Percentiles rank a stretch among this genome's conserved stretches.
These are phyloP conservation scores for Aspergillus sp. DNA, from an alignment of 2,329 filamentous ascomycete species.

Conservation along the genomic window DNA sequence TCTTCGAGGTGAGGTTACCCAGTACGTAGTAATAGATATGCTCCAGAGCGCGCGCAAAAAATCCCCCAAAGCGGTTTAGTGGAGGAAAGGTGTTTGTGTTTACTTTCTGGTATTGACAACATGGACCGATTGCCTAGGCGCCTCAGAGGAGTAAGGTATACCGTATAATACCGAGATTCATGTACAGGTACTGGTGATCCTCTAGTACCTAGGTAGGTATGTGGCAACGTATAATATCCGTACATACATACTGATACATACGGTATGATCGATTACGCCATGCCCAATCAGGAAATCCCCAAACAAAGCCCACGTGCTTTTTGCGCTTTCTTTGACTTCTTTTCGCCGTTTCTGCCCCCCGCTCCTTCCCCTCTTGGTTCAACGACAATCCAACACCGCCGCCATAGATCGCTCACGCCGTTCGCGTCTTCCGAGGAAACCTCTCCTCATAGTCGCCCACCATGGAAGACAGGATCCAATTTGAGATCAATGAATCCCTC, in stretches of 20 bases:
- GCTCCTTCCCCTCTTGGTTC: conserved; percentile 4
- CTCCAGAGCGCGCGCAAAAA: background rate
- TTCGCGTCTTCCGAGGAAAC: conserved; percentile 15
- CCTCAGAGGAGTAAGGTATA: too few species aligned
- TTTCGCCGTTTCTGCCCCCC: conserved; percentile 4
- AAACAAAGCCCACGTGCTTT: conserved; percentile 23
- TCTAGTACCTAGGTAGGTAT: too few species aligned
- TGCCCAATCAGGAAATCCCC: conserved; percentile 30
- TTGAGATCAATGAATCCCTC: conserved; percentile 95
- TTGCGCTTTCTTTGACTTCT: background rate
- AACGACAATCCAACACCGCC: conserved; percentile 1
- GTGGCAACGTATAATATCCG: too few species aligned
- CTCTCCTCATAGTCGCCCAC: conserved; percentile 42
- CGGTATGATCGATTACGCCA: background rate
- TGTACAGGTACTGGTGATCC: background rate
- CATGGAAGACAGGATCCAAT: conserved; percentile 68
- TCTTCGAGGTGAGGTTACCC: background rate
- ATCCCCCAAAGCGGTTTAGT: background rate
- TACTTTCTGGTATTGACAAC: background rate
- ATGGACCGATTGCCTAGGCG: too few species aligned
- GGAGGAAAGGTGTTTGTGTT: background rate
- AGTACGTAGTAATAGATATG: too few species aligned
- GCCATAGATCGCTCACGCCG: background rate
- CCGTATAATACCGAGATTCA: background rate
- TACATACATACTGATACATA: background rate